Evolutionary conservation across 2,329 filamentous ascomycete genomes (phyloP).

Genomic region (Bipolaris cookei): DNA sequence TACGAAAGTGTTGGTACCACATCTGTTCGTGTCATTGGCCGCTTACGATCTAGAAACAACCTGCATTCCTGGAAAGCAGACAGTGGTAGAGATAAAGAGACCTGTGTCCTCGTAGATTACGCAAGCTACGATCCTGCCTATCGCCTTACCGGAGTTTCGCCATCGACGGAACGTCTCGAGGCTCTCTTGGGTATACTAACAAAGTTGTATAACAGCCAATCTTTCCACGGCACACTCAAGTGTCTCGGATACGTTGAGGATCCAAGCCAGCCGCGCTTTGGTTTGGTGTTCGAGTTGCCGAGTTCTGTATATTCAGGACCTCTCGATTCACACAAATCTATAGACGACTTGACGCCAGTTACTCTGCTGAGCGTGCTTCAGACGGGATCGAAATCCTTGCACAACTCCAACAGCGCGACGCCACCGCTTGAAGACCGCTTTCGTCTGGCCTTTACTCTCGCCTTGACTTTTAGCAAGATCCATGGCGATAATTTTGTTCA

Average conservation of each 20-base stretch:
- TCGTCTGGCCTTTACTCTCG: conserved; percentile 73
- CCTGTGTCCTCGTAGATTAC: conserved; percentile 74
- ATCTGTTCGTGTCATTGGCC: conserved; percentile 55
- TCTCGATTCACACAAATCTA: conserved; percentile 61
- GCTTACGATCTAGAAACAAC: conserved; percentile 46
- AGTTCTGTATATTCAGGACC: conserved; percentile 53
- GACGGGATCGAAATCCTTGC: conserved; percentile 53
- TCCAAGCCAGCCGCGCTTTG: conserved; percentile 69
- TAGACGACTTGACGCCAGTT: conserved; percentile 49
- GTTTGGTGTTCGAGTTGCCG: conserved; percentile 77
- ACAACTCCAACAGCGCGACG: conserved; percentile 51
- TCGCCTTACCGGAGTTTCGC: conserved; percentile 55
- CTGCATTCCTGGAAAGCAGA: conserved; percentile 50
- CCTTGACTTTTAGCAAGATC: conserved; percentile 74
- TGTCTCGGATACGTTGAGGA: conserved; percentile 77
- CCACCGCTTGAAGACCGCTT: conserved; percentile 75
- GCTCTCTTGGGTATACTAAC: conserved; percentile 45
- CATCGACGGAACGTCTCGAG: conserved; percentile 55
- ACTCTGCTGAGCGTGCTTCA: conserved; percentile 58
- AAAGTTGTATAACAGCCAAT: conserved; percentile 40
- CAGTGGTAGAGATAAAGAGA: conserved; percentile 43
- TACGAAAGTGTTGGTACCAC: conserved; percentile 56
- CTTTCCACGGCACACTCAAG: conserved; percentile 58
- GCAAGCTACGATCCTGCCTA: conserved; percentile 59
- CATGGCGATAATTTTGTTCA: conserved; percentile 73